These are phyloP conservation scores for Puccinia polysora DNA, from an alignment of 1,284 basidiomycete genomes.

Conservation along the genomic window DNA sequence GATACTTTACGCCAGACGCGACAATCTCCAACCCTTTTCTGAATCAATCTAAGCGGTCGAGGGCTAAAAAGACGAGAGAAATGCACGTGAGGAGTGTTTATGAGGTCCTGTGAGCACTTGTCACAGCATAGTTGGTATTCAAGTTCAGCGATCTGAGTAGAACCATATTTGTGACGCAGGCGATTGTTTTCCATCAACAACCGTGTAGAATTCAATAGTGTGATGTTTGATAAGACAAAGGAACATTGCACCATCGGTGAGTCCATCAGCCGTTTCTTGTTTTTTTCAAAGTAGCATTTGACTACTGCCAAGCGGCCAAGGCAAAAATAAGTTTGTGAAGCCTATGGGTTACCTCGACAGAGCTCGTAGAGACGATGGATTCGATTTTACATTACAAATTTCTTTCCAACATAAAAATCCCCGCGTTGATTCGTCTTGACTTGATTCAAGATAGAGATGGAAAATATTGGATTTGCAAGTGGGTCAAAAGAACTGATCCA, in stretches of 20 bases:
- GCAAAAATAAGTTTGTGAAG: neutral
- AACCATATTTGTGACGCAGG: neutral
- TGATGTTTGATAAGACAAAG: constrained; percentile 20
- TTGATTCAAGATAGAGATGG: constrained; percentile 3
- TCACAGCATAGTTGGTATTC: too few species aligned
- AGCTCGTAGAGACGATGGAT: constrained; percentile 17
- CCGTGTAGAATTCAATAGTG: neutral
- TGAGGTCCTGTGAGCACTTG: neutral
- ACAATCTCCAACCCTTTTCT: neutral
- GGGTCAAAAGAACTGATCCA: too few species aligned
- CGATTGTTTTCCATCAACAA: constrained; percentile 18
- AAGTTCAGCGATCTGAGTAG: neutral
- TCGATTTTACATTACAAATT: constrained; percentile 15
- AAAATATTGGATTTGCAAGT: constrained; percentile 13
- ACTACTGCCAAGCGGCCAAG: neutral
- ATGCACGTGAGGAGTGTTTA: constrained; percentile 11
- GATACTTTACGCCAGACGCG: constrained; percentile 12
- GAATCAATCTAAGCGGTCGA: neutral
- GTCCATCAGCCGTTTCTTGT: neutral
- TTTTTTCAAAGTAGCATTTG: neutral
- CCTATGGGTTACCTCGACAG: neutral
- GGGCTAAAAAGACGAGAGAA: too few species aligned
- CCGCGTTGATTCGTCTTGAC: neutral
- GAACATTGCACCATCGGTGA: constrained; percentile 18
- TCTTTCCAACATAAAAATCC: constrained; percentile 6